Evolutionary conservation across 495 filamentous ascomycete species (phyloP), one percentile per base, ranked within the genome.

Genomic region (Neurospora hispaniola): DNA sequence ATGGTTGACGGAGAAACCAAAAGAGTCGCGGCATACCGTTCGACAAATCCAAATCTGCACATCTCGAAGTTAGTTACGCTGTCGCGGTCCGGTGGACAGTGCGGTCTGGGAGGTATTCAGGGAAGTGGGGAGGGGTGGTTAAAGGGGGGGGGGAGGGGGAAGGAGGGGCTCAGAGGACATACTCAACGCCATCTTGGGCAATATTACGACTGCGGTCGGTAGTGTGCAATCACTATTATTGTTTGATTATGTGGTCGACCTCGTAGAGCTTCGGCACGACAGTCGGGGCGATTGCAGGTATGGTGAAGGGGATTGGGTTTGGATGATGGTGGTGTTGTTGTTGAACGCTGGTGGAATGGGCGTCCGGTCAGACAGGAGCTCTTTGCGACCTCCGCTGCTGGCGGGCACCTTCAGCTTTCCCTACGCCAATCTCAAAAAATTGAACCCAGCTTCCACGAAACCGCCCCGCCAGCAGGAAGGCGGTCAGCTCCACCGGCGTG

Each of bases 151-250:
- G 54, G 20, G 54, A 31, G 27, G 44, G 27, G 12, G n/a, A 54
- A 38, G 38, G 62, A 70, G 44, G 35, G 70, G 54, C n/a, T n/a
- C 42, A 20, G 18, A n/a, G 59, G 59, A 80, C 82, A 42, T 80
- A 84, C 85, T 86, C 80, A 87, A 75, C 73, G 84, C 82, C 85
- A 87, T 87, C 9, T 82, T 86, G 76, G 66, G 70, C 27, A 71
- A 66, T 35, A 66, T 66, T 66, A 66, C 54, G 27, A 66, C 54
- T 66, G 54, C 54, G 54, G 27, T 38, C 27, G 27, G 54, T 66
- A 66, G 5, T 35, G 5, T 35, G 54, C 27, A 66, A 66, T 66
- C 54, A 66, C 54, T 66, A 35, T 35, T 66, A n/a, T 72, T 48
- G 9, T 76, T 71, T 48, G 46, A 69, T 70, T 42, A 38, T 69